These are phyloP conservation scores for Lasiodiplodia citricola DNA, from an alignment of 2,329 filamentous ascomycete genomes.

Conservation along the genomic window DNA sequence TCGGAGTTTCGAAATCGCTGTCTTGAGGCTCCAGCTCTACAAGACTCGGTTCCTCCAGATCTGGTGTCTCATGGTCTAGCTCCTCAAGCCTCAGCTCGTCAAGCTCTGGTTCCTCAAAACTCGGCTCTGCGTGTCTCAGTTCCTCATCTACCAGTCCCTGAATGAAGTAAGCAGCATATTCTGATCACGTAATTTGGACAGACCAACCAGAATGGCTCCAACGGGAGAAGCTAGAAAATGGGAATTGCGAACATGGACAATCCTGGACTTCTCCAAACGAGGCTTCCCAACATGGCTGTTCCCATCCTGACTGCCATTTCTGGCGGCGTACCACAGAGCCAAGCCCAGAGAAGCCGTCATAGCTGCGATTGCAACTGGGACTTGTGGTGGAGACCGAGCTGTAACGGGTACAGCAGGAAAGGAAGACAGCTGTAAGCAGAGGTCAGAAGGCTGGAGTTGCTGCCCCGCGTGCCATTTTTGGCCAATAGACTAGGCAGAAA, in stretches of 20 bases:
- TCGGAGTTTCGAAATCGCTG: neutral
- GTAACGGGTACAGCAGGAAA: neutral
- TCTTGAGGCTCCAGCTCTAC: neutral
- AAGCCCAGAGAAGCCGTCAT: neutral
- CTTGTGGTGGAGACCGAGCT: neutral
- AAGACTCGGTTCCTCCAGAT: neutral
- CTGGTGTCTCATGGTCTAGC: too few relatives aligned
- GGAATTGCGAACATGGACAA: neutral
- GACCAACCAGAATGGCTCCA: neutral
- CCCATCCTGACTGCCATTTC: neutral
- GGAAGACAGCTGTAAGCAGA: neutral
- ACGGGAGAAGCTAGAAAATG: neutral
- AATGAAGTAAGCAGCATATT: neutral
- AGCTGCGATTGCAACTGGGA: neutral
- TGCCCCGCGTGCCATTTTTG: neutral
- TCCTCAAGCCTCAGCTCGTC: neutral
- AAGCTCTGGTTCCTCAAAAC: neutral
- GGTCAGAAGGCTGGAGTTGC: neutral
- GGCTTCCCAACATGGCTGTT: neutral
- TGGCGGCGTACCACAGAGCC: neutral
- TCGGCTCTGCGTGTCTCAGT: neutral
- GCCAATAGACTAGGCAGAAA: neutral
- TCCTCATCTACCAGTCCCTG: neutral
- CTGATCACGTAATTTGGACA: neutral
- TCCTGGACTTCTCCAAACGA: neutral